phyloP scores from a whole-genome alignment of 1,139 yeast species.

The Meyerozyma guilliermondii region DNA sequence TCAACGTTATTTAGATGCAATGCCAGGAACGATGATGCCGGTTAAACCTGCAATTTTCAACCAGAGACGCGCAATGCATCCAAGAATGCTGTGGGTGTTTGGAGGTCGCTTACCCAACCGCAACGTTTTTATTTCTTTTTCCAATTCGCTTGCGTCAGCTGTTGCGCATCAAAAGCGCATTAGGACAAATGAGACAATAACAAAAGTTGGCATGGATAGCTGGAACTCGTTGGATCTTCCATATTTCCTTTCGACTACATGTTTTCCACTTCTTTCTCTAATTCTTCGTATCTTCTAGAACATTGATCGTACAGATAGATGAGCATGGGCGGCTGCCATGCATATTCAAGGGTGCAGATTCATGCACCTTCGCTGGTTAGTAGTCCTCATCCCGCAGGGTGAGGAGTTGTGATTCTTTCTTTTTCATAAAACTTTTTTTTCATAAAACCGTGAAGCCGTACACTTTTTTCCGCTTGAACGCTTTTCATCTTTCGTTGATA shows the following conservation, averaged over 20 bases:
- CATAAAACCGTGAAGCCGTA: not conserved
- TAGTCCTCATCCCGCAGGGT: not conserved
- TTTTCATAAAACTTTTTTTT: not conserved
- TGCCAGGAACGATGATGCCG: not conserved
- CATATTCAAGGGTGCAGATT: not conserved
- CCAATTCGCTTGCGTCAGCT: not conserved
- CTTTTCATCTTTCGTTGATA: not conserved
- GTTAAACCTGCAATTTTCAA: not conserved
- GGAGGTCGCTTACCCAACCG: not conserved
- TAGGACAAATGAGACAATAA: not conserved
- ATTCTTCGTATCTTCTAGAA: not conserved
- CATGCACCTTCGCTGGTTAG: not conserved
- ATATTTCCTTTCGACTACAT: too few relatives aligned
- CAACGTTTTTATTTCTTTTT: constrained; percentile 1
- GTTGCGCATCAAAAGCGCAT: not conserved
- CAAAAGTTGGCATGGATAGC: too few relatives aligned
- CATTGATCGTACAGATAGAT: not conserved
- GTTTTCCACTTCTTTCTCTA: not conserved
- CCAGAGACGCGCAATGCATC: not conserved
- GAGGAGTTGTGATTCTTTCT: not conserved
- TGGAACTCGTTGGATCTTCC: too few relatives aligned
- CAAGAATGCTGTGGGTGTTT: not conserved
- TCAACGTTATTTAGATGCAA: too few relatives aligned
- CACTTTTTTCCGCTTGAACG: not conserved
- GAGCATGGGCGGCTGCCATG: not conserved